Evolutionary conservation across 495 filamentous ascomycete species (phyloP).

Genomic region (Penicillium pancosmium): DNA sequence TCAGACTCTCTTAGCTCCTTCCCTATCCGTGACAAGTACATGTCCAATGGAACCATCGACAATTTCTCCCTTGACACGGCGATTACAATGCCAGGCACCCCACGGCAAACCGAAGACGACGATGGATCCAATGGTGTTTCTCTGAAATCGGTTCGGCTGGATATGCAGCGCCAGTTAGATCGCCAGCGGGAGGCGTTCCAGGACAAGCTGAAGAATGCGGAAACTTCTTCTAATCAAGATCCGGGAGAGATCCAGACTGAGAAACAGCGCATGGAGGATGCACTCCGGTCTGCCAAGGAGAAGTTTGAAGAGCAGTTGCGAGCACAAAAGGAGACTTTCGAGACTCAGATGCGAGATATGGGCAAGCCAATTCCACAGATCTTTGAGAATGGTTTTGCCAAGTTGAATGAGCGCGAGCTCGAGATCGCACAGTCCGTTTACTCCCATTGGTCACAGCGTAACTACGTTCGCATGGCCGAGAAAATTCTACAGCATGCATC

Average conservation of each 20-base stretch:
- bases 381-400: slow-evolving; percentile 55
- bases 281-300: slow-evolving; percentile 72
- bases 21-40: slow-evolving; percentile 90
- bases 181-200: slow-evolving; percentile 81
- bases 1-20: slow-evolving; percentile 87
- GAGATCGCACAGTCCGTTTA: slow-evolving; percentile 65
- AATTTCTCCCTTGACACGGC: slow-evolving; percentile 96
- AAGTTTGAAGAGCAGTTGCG: slow-evolving; percentile 84
- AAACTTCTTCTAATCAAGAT: slow-evolving; percentile 73
- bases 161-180: slow-evolving; percentile 87
- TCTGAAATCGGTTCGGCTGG: slow-evolving; percentile 74
- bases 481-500: slow-evolving; percentile 84
- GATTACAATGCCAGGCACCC: slow-evolving; percentile 91
- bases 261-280: slow-evolving; percentile 85
- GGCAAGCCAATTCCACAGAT: slow-evolving; percentile 53
- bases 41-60: slow-evolving; percentile 92
- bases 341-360: slow-evolving; percentile 66
- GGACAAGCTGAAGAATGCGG: slow-evolving; percentile 76
- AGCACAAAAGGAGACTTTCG: slow-evolving; percentile 74
- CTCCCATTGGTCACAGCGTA: slow-evolving; percentile 78
- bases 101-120: slow-evolving; percentile 69
- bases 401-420: slow-evolving; percentile 69
- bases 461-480: slow-evolving; percentile 95
- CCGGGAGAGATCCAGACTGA: slow-evolving; percentile 83
- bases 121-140: slow-evolving; percentile 61